Base-by-base conservation (phyloP, 2,329 filamentous ascomycete genomes). In the Scorias spongiosa region DNA sequence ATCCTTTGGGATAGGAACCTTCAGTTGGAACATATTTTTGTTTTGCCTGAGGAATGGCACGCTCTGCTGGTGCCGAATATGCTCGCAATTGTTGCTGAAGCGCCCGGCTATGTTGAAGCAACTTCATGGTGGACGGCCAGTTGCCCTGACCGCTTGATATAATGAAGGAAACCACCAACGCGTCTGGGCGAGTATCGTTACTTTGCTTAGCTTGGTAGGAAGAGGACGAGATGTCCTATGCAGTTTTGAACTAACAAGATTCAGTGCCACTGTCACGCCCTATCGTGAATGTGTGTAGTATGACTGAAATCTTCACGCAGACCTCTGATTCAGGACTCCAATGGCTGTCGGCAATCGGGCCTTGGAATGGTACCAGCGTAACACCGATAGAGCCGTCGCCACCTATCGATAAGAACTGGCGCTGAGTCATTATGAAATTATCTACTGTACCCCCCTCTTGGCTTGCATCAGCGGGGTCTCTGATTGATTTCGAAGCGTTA, bases 1-100 rank as follows among this genome's bases (percentile, higher is more conserved):
- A 98, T 39, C 89, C 91, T 61, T 84, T 79, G 4, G 91, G 91
- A 58, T 96, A 96, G 15, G 78, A 85, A 49, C 89, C 91, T 37
- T 74, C 76, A 1, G 76, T 80, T 8, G 91, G 88, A 42, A 96
- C 78, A 64, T 93, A 95, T 65, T 93, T 93, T 63, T 81, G 76
- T 70, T 96, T 98, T 46, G 82, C 76, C 12, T 75, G 73, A 1
- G 88, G 87, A 46, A 93, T 72, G 29, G 66, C 62, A 43, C 70
- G 68, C 53, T 72, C 69, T 42, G 70, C 66, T 2, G 76, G 74
- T 14, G 75, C 76, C 41, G 78, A 76, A 56, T 81, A 82, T 50
- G 59, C 58, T 46, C 75, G 70, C 26, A 63, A 52, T 58, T 71
- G 68, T 15, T 36, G 32, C 9, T 36, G 32, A 9, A 36, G 32